phyloP scores from a whole-genome alignment of 2,329 filamentous ascomycete genomes.

The Purpureocillium lavendulum region DNA sequence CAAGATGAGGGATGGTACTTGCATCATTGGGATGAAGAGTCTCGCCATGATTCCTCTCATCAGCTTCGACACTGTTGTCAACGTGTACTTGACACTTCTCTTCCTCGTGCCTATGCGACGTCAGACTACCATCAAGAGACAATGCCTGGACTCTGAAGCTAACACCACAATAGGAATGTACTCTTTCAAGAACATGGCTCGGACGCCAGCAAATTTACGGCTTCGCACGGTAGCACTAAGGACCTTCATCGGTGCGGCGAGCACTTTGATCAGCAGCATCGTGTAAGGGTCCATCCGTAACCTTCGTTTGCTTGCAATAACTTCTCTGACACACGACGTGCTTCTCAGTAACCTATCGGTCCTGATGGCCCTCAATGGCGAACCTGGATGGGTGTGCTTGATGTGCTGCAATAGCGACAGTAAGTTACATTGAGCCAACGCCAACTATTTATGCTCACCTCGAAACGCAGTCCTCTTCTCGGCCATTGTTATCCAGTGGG shows the following conservation, averaged over 20 bases:
- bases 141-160: background rate
- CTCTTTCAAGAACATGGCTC: constrained; percentile 39
- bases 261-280: constrained; percentile 49
- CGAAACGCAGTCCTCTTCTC: constrained; percentile 45
- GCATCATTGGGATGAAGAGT: constrained; percentile 53
- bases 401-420: constrained; percentile 58
- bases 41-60: constrained; percentile 54
- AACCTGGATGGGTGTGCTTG: constrained; percentile 57
- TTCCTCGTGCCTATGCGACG: constrained; percentile 53
- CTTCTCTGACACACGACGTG: background rate
- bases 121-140: constrained; percentile 18
- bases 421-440: background rate
- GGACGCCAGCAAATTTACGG: constrained; percentile 29
- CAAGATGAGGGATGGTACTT: constrained; percentile 44
- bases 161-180: constrained; percentile 36
- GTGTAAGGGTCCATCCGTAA: constrained; percentile 34
- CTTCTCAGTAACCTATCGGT: constrained; percentile 46
- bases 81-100: constrained; percentile 54
- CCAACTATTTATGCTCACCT: background rate
- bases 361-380: constrained; percentile 49
- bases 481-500: constrained; percentile 54
- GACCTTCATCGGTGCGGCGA: constrained; percentile 50
- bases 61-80: constrained; percentile 50
- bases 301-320: too few relatives aligned
- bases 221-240: constrained; percentile 46